Base-by-base conservation (phyloP, 78 protist species). In the Mastigamoeba balamuthi region DNA sequence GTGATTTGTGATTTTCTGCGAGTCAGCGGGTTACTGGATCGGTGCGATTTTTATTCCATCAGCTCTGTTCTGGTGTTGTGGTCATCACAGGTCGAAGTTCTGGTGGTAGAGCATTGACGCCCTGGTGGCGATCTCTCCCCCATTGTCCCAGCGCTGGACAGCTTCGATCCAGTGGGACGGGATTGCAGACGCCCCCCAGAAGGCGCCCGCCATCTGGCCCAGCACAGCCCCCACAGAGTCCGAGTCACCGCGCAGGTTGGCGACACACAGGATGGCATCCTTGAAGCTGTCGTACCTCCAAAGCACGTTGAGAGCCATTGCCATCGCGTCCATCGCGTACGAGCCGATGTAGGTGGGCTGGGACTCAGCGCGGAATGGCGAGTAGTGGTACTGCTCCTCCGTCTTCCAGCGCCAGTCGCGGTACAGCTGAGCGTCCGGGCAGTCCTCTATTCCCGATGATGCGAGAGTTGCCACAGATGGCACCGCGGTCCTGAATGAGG, bases 201-300 rank as follows among this genome's bases (percentile, higher is more conserved):
- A 44, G 28, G 76, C 76, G 25, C 76, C 76, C 8, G 76, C 70
- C 76, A 72, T 72, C 64, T 72, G 69, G 7, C 66, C 76, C 3
- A 52, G 29, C 4, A 72, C 52, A 4, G 76, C 52, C 6, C 69
- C 64, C 4, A 65, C 52, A 8, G 76, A 39, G 64, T 72, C 76
- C 7, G 76, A 42, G 64, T 72, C 76, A 72, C 76, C 76, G 2
- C 52, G 64, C 6, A 72, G 64, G 76, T 72, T 72, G 39, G 52
- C 64, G 6, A 25, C n/a, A 9, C 7, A 17, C 2, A 72, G 4
- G 6, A 72, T 52, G 52, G 53, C 3, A 4, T 41, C 52, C 3
- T n/a, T n/a, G n/a, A n/a, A n/a, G n/a, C n/a, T n/a, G n/a, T n/a
- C n/a, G n/a, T n/a, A n/a, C n/a, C n/a, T n/a, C 63, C 64, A 39